Evolutionary conservation across 495 filamentous ascomycete species (phyloP).

Genomic region (Aspergillus carlsbadensis): DNA sequence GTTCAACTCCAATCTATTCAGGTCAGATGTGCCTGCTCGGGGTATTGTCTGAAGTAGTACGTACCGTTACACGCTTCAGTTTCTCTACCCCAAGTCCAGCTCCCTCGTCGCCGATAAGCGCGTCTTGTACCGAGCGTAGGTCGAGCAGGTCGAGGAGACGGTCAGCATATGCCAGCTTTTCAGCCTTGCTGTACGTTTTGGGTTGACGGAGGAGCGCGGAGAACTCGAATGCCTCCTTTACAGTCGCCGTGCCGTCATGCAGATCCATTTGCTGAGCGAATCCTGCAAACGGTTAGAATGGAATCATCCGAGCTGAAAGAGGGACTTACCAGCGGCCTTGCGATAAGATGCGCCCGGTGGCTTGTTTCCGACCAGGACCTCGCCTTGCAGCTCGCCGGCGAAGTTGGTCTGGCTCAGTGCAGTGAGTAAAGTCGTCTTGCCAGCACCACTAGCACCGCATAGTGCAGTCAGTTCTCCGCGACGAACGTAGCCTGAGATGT

Average conservation of each 20-base stretch:
- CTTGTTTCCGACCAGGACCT: conserved; percentile 1
- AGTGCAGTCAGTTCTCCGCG: conserved; percentile 72
- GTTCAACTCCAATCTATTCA: conserved; percentile 58
- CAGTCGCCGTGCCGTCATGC: conserved; percentile 55
- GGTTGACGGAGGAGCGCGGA: conserved; percentile 57
- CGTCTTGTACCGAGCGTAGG: conserved; percentile 50
- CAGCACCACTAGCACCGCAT: conserved; percentile 61
- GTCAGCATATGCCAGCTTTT: conserved; percentile 59
- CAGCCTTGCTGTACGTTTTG: conserved; percentile 41
- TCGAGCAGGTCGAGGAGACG: conserved; percentile 56
- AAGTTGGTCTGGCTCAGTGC: conserved; percentile 12
- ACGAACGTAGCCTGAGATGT: conserved; percentile 86
- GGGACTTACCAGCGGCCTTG: conserved; percentile 60
- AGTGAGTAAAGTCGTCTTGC: conserved; percentile 55
- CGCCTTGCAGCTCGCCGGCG: not conserved
- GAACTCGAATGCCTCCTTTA: conserved; percentile 59
- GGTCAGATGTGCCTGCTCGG: too few relatives aligned
- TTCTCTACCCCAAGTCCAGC: conserved; percentile 57
- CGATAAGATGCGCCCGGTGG: conserved; percentile 29
- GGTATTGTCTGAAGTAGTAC: too few relatives aligned
- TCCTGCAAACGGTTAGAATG: conserved; percentile 39
- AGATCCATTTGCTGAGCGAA: conserved; percentile 61
- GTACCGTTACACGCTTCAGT: conserved; percentile 53
- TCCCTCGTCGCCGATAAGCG: conserved; percentile 50
- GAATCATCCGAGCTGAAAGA: not conserved